Conservation (phyloP, 176 grass and related monocot genomes). For the Cymbopogon citratus region DNA sequence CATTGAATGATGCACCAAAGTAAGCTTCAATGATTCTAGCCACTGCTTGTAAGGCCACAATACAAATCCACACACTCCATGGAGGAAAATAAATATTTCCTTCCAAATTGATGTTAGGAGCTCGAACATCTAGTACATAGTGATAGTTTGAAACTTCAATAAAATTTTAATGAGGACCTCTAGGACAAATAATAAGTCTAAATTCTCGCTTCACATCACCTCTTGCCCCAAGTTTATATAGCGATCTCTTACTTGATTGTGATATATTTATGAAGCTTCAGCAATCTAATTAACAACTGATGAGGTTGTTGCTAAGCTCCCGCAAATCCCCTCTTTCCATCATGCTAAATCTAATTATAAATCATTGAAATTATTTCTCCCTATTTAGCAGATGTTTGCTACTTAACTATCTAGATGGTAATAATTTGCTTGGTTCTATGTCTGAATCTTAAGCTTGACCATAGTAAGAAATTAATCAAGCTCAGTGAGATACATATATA, state of each 20-base stretch:
- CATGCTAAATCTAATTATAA: not conserved
- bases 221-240: not conserved
- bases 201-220: not conserved
- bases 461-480: not conserved
- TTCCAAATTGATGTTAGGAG: not conserved
- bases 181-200: not conserved
- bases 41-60: not conserved
- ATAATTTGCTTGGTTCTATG: not conserved
- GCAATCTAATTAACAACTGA: not conserved
- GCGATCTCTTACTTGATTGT: not conserved
- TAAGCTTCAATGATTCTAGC: not conserved
- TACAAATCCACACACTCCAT: not conserved
- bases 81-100: not conserved
- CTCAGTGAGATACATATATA: not conserved
- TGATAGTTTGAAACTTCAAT: not conserved
- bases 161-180: not conserved
- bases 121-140: not conserved
- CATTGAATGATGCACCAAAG: not conserved
- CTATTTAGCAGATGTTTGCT: not conserved
- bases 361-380: not conserved
- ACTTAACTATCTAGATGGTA: not conserved
- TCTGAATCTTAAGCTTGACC: not conserved
- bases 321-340: not conserved
- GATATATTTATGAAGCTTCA: not conserved
- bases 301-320: not conserved